phyloP scores from a whole-genome alignment of 345 rosid species.

The Populus simonii region DNA sequence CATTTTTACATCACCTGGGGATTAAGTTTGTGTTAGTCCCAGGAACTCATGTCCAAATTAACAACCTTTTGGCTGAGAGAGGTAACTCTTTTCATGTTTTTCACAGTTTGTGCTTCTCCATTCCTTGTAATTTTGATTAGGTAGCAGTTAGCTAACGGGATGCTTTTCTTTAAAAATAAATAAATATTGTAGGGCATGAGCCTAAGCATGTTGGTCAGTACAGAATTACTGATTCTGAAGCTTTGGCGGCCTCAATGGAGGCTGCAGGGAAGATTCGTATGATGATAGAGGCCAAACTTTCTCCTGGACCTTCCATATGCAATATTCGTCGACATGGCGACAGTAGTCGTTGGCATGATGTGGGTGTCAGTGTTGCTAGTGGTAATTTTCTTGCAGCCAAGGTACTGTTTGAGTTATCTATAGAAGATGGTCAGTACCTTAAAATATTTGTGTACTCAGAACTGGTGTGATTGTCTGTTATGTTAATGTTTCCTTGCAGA shows the following conservation, averaged over 20 bases:
- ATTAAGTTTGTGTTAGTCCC: conserved; percentile 80
- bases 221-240: conserved; percentile 78
- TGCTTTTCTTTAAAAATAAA: background rate
- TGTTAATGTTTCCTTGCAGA: conserved; percentile 42
- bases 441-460: background rate
- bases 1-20: conserved; percentile 87
- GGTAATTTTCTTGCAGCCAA: conserved; percentile 98
- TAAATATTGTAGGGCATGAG: conserved; percentile 59
- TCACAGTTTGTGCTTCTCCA: background rate
- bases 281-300: conserved; percentile 90
- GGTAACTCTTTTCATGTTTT: conserved; percentile 31
- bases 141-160: conserved; percentile 9
- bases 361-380: conserved; percentile 90
- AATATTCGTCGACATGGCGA: conserved; percentile 89
- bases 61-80: conserved; percentile 74
- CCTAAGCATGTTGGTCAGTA: conserved; percentile 70
- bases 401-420: conserved; percentile 32
- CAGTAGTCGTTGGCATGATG: conserved; percentile 81
- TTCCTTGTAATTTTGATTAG: background rate
- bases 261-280: conserved; percentile 87
- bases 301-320: conserved; percentile 90
- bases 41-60: conserved; percentile 86
- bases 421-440: background rate
- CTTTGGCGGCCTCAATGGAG: conserved; percentile 87
- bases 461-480: background rate